These are phyloP conservation scores for Basidiobolus meristosporus DNA, from an alignment of 371 early-diverging fungal genomes.

Conservation along the genomic window DNA sequence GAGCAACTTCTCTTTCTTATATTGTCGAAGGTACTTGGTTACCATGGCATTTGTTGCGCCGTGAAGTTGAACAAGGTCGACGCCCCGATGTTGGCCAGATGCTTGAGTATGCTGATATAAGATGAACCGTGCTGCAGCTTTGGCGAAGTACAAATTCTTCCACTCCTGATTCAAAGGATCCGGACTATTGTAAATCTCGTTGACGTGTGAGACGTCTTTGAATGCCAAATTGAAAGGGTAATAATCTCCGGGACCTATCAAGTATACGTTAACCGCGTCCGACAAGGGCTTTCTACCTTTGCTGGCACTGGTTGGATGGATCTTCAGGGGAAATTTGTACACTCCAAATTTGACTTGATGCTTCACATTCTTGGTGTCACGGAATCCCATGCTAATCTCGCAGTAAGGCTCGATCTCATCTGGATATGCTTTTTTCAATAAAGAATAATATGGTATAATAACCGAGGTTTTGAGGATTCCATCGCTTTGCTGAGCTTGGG, in stretches of 20 bases:
- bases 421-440: slow-evolving; percentile 13
- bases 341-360: neutral
- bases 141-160: slow-evolving; percentile 37
- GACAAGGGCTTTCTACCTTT: no score
- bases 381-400: no score
- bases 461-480: slow-evolving; percentile 21
- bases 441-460: slow-evolving; percentile 34
- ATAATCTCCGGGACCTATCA: slow-evolving; percentile 24
- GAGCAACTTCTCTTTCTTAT: slow-evolving; percentile 8
- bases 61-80: slow-evolving; percentile 38
- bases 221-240: slow-evolving; percentile 27
- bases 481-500: slow-evolving; percentile 25
- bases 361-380: no score
- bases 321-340: slow-evolving; percentile 6
- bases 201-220: slow-evolving; percentile 9
- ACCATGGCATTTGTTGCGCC: slow-evolving; percentile 39
- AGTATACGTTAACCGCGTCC: slow-evolving; percentile 20
- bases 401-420: no score
- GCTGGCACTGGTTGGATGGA: slow-evolving; percentile 3
- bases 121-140: slow-evolving; percentile 31
- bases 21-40: slow-evolving; percentile 18
- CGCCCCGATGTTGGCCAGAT: slow-evolving; percentile 9
- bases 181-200: slow-evolving; percentile 25
- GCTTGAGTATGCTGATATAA: slow-evolving; percentile 20
- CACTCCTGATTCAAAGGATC: slow-evolving; percentile 33